phyloP scores from a whole-genome alignment of 1,139 yeast genomes.

The Saccharomyces hybrid region DNA sequence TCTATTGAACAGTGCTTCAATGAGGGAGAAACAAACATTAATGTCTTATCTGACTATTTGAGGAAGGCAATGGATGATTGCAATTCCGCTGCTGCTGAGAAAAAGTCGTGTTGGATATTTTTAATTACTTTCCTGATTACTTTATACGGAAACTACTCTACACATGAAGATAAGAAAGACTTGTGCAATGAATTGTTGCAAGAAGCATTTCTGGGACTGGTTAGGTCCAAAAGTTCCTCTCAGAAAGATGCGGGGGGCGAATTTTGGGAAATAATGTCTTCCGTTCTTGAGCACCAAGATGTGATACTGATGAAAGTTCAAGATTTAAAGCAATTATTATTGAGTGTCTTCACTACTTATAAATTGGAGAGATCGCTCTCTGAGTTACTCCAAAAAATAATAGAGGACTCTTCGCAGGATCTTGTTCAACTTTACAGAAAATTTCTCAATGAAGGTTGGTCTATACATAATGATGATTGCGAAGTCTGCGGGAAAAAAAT shows the following conservation, averaged over 20 bases:
- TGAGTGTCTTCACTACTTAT: slow-evolving; percentile 20
- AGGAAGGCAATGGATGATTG: slow-evolving; percentile 14
- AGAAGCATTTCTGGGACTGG: slow-evolving; percentile 19
- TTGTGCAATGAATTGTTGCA: slow-evolving; percentile 17
- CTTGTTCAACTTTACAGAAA: slow-evolving; percentile 14
- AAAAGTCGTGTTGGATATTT: slow-evolving; percentile 19
- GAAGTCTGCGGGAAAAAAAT: slow-evolving; percentile 63
- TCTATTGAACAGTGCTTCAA: slow-evolving; percentile 15
- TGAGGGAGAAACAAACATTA: slow-evolving; percentile 2
- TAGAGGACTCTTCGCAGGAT: slow-evolving; percentile 18
- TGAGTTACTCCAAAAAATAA: slow-evolving; percentile 15
- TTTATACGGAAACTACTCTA: slow-evolving; percentile 7
- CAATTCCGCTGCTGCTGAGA: slow-evolving; percentile 5
- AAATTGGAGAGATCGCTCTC: slow-evolving; percentile 22
- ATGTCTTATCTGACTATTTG: slow-evolving; percentile 7
- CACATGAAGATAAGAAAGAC: slow-evolving; percentile 2
- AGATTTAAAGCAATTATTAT: slow-evolving; percentile 17
- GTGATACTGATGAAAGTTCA: slow-evolving; percentile 19
- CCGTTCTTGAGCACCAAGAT: slow-evolving; percentile 23
- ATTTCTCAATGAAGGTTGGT: slow-evolving; percentile 48
- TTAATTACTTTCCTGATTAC: slow-evolving; percentile 18
- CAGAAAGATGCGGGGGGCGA: slow-evolving; percentile 1
- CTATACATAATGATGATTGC: slow-evolving; percentile 47
- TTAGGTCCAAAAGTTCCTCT: slow-evolving; percentile 11
- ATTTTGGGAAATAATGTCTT: slow-evolving; percentile 11